These are phyloP conservation scores for Stropharia rugosoannulata DNA, from an alignment of 768 basidiomycete species.

Conservation along the genomic window DNA sequence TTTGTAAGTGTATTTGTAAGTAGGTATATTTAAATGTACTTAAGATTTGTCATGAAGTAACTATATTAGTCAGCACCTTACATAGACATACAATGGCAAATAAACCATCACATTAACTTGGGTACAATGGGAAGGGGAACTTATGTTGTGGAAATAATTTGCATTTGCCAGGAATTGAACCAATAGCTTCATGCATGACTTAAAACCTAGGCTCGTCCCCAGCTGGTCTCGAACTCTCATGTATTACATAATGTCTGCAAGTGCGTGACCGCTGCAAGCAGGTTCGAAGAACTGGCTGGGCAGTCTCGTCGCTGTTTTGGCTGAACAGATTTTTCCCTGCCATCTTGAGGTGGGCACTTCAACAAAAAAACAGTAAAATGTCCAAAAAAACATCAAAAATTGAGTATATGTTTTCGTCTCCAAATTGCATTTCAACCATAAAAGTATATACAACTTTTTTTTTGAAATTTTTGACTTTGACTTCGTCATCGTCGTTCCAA, in stretches of 20 bases:
- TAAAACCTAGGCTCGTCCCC: conserved; percentile 1
- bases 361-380: not conserved
- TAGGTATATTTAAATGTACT: too few species aligned
- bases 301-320: conserved; percentile 5
- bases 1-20: too few species aligned
- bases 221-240: not conserved
- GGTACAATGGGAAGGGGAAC: too few species aligned
- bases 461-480: not conserved
- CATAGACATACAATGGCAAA: too few species aligned
- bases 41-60: too few species aligned
- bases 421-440: not conserved
- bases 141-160: too few species aligned
- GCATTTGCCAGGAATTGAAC: too few species aligned
- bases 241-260: not conserved
- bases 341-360: not conserved
- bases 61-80: too few species aligned
- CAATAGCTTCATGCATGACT: too few species aligned
- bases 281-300: conserved; percentile 1
- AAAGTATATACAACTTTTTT: not conserved
- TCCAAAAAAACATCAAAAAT: not conserved
- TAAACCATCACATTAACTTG: too few species aligned
- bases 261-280: not conserved
- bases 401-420: not conserved
- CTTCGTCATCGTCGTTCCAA: not conserved
- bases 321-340: not conserved